A percentile compares a stretch with the other conserved stretches of the same genome.
Evolutionary conservation across 2,329 filamentous ascomycete genomes (phyloP).

Genomic region (Trichoderma pleuroti): DNA sequence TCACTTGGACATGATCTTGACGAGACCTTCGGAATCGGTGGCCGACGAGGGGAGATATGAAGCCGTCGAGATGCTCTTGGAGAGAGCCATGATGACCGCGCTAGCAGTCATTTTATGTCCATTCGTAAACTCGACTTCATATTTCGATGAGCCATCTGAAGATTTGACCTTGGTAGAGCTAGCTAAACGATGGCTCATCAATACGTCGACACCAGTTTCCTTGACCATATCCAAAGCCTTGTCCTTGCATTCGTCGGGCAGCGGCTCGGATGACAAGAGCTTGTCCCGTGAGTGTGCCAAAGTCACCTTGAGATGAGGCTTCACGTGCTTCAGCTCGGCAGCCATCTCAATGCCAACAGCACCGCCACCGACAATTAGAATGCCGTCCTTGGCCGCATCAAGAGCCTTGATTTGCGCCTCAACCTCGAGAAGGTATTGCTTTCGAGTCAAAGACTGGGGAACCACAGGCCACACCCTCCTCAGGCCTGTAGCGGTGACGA

Average conservation of each 20-base stretch:
- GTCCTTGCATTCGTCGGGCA: conserved; percentile 67
- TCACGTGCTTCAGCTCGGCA: conserved; percentile 66
- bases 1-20: conserved; percentile 58
- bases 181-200: conserved; percentile 58
- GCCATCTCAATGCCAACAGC: conserved; percentile 83
- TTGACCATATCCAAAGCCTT: conserved; percentile 54
- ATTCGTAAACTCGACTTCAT: conserved; percentile 56
- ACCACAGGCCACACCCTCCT: conserved; percentile 69
- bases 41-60: conserved; percentile 56
- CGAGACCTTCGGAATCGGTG: conserved; percentile 62
- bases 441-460: conserved; percentile 60
- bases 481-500: conserved; percentile 69
- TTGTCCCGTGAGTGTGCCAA: conserved; percentile 69
- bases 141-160: conserved; percentile 38
- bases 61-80: conserved; percentile 59
- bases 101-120: conserved; percentile 58
- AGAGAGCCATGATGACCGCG: conserved; percentile 67
- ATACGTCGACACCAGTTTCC: conserved; percentile 61
- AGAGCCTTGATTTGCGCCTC: conserved; percentile 56
- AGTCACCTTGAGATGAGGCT: conserved; percentile 64
- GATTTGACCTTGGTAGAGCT: conserved; percentile 44
- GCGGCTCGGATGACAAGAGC: conserved; percentile 68
- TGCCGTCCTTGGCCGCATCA: conserved; percentile 50
- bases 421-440: conserved; percentile 61
- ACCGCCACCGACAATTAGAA: conserved; percentile 72